phyloP scores from a whole-genome alignment of 2,329 filamentous ascomycete species.

The Penicillium rolfsii region DNA sequence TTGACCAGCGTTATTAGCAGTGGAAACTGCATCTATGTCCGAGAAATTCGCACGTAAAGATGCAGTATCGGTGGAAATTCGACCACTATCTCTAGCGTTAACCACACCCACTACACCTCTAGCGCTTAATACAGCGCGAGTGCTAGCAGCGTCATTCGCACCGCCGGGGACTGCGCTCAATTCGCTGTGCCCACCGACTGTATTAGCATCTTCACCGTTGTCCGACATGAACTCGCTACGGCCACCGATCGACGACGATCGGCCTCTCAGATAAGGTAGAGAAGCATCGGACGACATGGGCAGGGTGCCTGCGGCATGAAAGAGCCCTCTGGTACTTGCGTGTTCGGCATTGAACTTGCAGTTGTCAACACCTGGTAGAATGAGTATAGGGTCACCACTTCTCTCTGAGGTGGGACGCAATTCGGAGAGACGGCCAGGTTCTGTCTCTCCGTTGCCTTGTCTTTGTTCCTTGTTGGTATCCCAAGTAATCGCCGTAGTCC shows the following conservation, averaged over 20 bases:
- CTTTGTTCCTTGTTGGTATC: slow-evolving; percentile 15
- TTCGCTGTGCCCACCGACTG: slow-evolving; percentile 33
- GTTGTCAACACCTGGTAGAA: slow-evolving; percentile 36
- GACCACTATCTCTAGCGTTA: slow-evolving; percentile 21
- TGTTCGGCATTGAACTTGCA: slow-evolving; percentile 35
- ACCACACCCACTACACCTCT: slow-evolving; percentile 33
- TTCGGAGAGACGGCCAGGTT: slow-evolving; percentile 9
- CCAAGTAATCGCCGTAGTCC: slow-evolving; percentile 10
- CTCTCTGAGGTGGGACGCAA: slow-evolving; percentile 23
- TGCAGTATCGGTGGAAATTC: slow-evolving; percentile 32
- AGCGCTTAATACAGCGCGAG: slow-evolving; percentile 34
- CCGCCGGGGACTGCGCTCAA: slow-evolving; percentile 25
- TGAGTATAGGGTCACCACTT: slow-evolving; percentile 30
- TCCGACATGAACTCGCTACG: slow-evolving; percentile 37
- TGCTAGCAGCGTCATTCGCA: slow-evolving; percentile 35
- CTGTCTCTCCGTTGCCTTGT: neutral
- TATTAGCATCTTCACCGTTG: slow-evolving; percentile 33
- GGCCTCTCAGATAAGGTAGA: slow-evolving; percentile 22
- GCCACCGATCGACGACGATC: slow-evolving; percentile 30
- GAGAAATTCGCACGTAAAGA: slow-evolving; percentile 21
- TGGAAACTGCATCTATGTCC: slow-evolving; percentile 17
- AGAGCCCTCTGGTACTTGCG: slow-evolving; percentile 39
- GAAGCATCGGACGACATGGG: slow-evolving; percentile 29
- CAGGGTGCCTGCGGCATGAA: slow-evolving; percentile 34
- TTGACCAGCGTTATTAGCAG: slow-evolving; percentile 7